phyloP scores from a whole-genome alignment of 352 stramenopile species.

The Phytophthora boehmeriae region DNA sequence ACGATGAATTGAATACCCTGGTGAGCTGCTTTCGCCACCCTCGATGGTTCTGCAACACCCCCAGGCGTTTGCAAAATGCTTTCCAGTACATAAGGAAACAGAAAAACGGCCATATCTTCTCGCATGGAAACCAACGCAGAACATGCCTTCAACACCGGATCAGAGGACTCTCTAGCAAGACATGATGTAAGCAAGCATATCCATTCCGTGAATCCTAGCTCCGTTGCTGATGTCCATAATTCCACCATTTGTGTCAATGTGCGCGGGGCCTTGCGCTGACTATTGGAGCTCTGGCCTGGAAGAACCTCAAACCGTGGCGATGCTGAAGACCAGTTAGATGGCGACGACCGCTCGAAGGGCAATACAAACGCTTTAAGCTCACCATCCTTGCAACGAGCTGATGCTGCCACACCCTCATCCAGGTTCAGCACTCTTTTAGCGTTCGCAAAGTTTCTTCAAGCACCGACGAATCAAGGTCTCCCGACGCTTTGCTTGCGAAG shows the following conservation, averaged over 20 bases:
- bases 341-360: slow-evolving; percentile 49
- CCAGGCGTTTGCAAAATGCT: slow-evolving; percentile 30
- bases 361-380: slow-evolving; percentile 72
- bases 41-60: slow-evolving; percentile 7
- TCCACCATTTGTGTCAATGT: slow-evolving; percentile 30
- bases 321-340: slow-evolving; percentile 63
- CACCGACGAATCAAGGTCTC: slow-evolving; percentile 31
- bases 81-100: slow-evolving; percentile 77
- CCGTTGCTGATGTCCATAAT: slow-evolving; percentile 46
- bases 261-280: slow-evolving; percentile 1
- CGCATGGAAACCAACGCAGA: slow-evolving; percentile 42
- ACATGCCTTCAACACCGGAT: slow-evolving; percentile 64
- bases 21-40: slow-evolving; percentile 36
- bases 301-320: neutral
- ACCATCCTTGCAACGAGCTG: slow-evolving; percentile 55
- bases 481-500: slow-evolving; percentile 46
- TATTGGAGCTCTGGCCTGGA: neutral
- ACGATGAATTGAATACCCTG: slow-evolving; percentile 53
- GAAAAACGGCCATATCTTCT: slow-evolving; percentile 69
- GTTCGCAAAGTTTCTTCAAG: slow-evolving; percentile 52
- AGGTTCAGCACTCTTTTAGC: slow-evolving; percentile 57
- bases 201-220: slow-evolving; percentile 61
- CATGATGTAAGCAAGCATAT: slow-evolving; percentile 55
- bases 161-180: slow-evolving; percentile 39
- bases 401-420: slow-evolving; percentile 37